These are phyloP conservation scores for Pythium rhizo-oryzae DNA, from an alignment of 352 stramenopile genomes.

Conservation along the genomic window DNA sequence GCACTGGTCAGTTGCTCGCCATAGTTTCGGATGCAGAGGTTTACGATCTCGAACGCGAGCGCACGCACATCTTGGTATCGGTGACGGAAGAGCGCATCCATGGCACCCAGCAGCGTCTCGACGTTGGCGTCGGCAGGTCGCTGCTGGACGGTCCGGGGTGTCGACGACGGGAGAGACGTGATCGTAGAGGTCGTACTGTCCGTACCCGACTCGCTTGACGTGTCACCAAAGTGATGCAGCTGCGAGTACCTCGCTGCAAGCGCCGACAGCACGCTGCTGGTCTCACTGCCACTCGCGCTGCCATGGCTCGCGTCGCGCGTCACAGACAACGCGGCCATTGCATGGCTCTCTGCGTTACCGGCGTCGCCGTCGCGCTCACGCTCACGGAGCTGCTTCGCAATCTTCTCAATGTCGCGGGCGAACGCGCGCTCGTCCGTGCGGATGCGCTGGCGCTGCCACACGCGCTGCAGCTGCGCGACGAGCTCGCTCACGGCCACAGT, in stretches of 20 bases:
- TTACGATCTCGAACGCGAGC: constrained; percentile 77
- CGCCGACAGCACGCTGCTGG: constrained; percentile 14
- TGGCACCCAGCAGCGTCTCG: constrained; percentile 57
- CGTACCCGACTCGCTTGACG: constrained; percentile 19
- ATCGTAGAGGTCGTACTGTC: constrained; percentile 7
- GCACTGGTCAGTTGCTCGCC: constrained; percentile 44
- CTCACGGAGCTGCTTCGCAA: constrained; percentile 32
- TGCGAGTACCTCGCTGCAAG: constrained; percentile 6
- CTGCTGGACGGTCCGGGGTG: not conserved
- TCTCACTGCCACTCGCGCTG: constrained; percentile 17
- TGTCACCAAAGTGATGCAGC: constrained; percentile 10
- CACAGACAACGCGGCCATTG: too few relatives aligned
- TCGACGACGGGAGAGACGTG: not conserved
- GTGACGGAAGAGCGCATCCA: constrained; percentile 71
- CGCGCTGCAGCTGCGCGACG: constrained; percentile 55
- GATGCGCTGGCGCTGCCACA: constrained; percentile 65
- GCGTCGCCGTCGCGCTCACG: not conserved
- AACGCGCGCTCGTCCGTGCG: constrained; percentile 67
- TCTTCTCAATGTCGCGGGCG: constrained; percentile 67
- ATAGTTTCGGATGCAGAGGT: constrained; percentile 69
- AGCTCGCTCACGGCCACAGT: constrained; percentile 38
- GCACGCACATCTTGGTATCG: constrained; percentile 66
- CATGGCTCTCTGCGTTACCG: not conserved
- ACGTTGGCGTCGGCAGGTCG: constrained; percentile 38
- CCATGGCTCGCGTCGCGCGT: not conserved